Conservation (phyloP, 2,329 filamentous ascomycete genomes). For the Diaporthe australafricana region DNA sequence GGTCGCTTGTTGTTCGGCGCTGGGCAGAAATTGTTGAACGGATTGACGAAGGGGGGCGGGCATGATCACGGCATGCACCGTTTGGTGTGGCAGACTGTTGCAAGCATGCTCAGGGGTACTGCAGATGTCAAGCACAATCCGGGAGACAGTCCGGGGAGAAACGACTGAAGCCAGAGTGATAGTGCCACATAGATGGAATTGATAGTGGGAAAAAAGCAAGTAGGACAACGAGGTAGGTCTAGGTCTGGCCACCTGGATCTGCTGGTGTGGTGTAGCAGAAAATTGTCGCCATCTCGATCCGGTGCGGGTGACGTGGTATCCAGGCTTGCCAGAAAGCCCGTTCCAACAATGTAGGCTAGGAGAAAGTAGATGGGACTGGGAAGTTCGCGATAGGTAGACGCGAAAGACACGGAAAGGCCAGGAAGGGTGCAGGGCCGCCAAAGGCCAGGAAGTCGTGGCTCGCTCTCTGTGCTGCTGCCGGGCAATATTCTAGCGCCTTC, state of each 20-base stretch:
- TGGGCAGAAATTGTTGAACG: background rate
- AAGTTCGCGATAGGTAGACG: slow-evolving; percentile 9
- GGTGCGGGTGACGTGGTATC: slow-evolving; percentile 26
- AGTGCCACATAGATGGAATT: slow-evolving; percentile 1
- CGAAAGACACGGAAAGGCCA: background rate
- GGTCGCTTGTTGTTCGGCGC: background rate
- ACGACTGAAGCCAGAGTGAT: slow-evolving; percentile 1
- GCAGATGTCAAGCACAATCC: slow-evolving; percentile 23
- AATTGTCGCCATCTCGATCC: slow-evolving; percentile 21
- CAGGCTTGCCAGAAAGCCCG: background rate
- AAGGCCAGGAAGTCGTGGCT: background rate
- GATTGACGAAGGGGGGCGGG: background rate
- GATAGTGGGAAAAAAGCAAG: background rate
- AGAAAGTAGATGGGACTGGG: no score
- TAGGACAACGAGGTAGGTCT: background rate
- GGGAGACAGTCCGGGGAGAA: background rate
- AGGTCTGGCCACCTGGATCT: background rate
- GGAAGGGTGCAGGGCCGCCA: no score
- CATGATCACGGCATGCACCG: slow-evolving; percentile 1
- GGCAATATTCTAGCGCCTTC: slow-evolving; percentile 27
- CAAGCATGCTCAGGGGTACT: slow-evolving; percentile 24
- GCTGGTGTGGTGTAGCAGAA: background rate
- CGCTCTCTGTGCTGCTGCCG: slow-evolving; percentile 5
- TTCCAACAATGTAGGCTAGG: background rate
- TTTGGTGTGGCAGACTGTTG: slow-evolving; percentile 19